Percentiles rank a stretch among this genome's conserved stretches.
Conservation (phyloP, 768 basidiomycete genomes). For the Cystofilobasidium macerans region DNA sequence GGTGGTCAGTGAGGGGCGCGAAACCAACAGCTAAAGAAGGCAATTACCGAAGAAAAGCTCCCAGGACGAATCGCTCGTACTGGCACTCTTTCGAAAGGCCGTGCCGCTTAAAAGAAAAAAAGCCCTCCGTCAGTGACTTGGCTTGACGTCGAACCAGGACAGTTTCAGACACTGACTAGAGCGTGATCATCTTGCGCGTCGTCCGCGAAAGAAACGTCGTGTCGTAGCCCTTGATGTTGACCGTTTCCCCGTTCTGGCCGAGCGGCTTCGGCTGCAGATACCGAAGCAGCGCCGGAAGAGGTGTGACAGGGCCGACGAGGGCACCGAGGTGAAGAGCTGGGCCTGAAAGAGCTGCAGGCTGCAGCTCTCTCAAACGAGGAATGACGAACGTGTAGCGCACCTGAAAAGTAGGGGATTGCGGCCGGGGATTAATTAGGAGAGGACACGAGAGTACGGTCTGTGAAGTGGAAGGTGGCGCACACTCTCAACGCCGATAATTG, state of each 20-base stretch:
- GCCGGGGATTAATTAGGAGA: too few species aligned
- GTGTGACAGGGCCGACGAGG: conserved; percentile 4
- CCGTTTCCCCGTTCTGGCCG: background rate
- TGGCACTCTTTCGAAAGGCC: conserved; percentile 4
- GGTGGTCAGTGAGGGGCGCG: too few species aligned
- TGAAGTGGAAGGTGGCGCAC: too few species aligned
- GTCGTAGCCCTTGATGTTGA: conserved; percentile 6
- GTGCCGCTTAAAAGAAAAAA: background rate
- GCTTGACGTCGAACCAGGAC: too few species aligned
- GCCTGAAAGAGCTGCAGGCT: background rate
- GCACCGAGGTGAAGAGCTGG: background rate
- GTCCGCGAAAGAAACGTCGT: conserved; percentile 3
- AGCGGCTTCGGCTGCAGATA: background rate
- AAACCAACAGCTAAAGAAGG: background rate
- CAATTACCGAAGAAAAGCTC: conserved; percentile 6
- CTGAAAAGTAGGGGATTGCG: background rate
- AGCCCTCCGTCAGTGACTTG: too few species aligned
- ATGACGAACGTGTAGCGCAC: conserved; percentile 9
- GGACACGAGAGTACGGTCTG: too few species aligned
- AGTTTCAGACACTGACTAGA: conserved; percentile 5
- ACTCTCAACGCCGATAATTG: conserved; percentile 20
- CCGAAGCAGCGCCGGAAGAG: conserved; percentile 4
- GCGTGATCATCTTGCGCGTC: conserved; percentile 13
- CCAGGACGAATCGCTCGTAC: conserved; percentile 6
- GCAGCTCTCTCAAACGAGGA: background rate